Percentiles rank a stretch among this genome's conserved stretches.
phyloP scores from a whole-genome alignment of 2,329 filamentous ascomycete genomes.

The Fusarium robinianum region DNA sequence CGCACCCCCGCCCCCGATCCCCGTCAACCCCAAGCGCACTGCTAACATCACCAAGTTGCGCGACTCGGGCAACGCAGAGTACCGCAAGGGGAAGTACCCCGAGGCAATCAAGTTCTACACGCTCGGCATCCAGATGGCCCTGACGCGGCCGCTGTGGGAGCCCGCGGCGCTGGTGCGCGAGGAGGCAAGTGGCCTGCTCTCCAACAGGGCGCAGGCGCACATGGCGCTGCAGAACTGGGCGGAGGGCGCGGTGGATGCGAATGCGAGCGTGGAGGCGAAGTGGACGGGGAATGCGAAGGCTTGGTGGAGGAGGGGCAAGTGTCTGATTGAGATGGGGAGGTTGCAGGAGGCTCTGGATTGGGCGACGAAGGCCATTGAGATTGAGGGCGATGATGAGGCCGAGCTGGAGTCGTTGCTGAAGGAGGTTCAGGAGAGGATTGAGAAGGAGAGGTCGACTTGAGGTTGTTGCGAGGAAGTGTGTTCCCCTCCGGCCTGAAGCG shows the following conservation, averaged over 20 bases:
- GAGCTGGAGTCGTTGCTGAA: slow-evolving; percentile 66
- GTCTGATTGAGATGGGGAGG: slow-evolving; percentile 87
- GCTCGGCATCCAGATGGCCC: slow-evolving; percentile 88
- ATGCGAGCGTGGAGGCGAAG: slow-evolving; percentile 86
- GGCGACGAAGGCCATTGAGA: slow-evolving; percentile 77
- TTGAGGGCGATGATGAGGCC: slow-evolving; percentile 74
- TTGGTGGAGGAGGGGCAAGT: slow-evolving; percentile 88
- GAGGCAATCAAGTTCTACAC: slow-evolving; percentile 83
- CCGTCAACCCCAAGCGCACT: slow-evolving; percentile 89
- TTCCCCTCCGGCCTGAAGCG: not conserved
- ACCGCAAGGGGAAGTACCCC: slow-evolving; percentile 73
- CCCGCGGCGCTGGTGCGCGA: slow-evolving; percentile 81
- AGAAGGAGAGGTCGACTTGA: slow-evolving; percentile 32
- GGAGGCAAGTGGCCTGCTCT: slow-evolving; percentile 78
- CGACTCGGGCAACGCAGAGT: slow-evolving; percentile 81
- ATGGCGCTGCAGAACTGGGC: slow-evolving; percentile 84
- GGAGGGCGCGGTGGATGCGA: slow-evolving; percentile 84
- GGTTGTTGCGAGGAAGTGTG: not conserved
- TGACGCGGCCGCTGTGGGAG: slow-evolving; percentile 84
- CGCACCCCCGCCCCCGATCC: slow-evolving; percentile 82
- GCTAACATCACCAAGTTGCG: slow-evolving; percentile 89
- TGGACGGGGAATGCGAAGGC: slow-evolving; percentile 87
- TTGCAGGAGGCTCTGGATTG: slow-evolving; percentile 81
- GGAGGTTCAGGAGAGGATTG: slow-evolving; percentile 60
- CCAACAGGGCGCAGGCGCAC: slow-evolving; percentile 87